Evolutionary conservation across 2,329 filamentous ascomycete species (phyloP).

Genomic region (Emericellopsis atlantica): DNA sequence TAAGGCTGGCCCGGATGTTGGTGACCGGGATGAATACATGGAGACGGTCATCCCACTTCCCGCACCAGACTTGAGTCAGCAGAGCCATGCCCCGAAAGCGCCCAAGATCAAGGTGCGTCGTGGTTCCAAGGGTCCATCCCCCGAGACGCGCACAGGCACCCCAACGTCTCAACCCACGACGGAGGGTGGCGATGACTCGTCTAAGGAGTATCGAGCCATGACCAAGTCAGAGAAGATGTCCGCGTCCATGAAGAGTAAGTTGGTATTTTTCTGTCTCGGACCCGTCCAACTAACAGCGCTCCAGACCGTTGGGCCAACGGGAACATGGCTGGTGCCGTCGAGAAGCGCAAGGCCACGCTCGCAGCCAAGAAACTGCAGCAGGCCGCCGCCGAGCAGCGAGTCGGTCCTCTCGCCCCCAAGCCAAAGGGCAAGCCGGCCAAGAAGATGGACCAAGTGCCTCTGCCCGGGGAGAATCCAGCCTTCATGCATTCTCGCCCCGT

Average conservation of each 20-base stretch:
- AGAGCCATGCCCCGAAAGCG: constrained; percentile 13
- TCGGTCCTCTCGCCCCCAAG: constrained; percentile 23
- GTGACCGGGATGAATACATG: constrained; percentile 1
- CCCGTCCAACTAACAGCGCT: constrained; percentile 7
- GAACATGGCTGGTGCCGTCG: constrained; percentile 46
- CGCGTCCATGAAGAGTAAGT: constrained; percentile 50
- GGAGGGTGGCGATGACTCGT: constrained; percentile 21
- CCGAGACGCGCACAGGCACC: constrained; percentile 15
- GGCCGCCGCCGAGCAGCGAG: constrained; percentile 22
- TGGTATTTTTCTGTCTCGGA: background rate
- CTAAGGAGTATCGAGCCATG: constrained; percentile 47
- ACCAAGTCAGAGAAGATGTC: constrained; percentile 56
- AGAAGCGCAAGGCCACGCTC: constrained; percentile 46
- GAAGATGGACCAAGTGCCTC: constrained; percentile 13
- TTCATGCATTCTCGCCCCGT: constrained; percentile 8
- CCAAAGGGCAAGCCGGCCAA: constrained; percentile 20
- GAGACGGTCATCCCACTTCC: background rate
- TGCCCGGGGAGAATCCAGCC: constrained; percentile 2
- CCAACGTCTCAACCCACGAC: constrained; percentile 9
- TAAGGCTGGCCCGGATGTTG: constrained; percentile 1
- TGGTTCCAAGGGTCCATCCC: background rate
- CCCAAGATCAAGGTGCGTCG: constrained; percentile 26
- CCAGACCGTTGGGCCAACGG: constrained; percentile 47
- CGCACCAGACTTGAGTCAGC: background rate
- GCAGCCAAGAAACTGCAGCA: constrained; percentile 44